Evolutionary conservation across 2,329 filamentous ascomycete species (phyloP).

Genomic region (Arthrobotrys pseudoclavata): DNA sequence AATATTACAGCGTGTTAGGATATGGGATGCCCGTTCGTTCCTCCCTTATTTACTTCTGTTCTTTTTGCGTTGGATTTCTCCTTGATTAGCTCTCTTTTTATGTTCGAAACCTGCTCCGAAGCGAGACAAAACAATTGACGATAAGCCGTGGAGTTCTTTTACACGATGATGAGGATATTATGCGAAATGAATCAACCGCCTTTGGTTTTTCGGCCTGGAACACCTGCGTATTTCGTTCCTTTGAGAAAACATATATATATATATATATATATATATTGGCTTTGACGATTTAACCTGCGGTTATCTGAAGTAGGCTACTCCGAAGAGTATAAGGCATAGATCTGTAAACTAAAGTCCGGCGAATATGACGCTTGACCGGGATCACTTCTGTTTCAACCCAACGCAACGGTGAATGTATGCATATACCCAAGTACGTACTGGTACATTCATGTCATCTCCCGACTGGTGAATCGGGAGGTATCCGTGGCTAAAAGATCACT

Average conservation of each 20-base stretch:
- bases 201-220: too few relatives aligned
- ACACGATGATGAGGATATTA: slow-evolving; percentile 11
- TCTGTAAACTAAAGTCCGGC: neutral
- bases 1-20: slow-evolving; percentile 52
- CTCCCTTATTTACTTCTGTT: neutral
- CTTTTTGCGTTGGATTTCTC: neutral
- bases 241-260: neutral
- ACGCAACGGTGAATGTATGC: neutral
- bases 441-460: neutral
- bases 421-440: neutral
- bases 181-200: slow-evolving; percentile 11
- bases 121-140: neutral
- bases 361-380: neutral
- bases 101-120: neutral
- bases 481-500: slow-evolving; percentile 2
- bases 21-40: slow-evolving; percentile 46
- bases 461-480: neutral
- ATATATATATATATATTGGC: too few relatives aligned
- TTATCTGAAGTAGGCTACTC: neutral
- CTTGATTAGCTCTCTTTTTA: slow-evolving; percentile 1
- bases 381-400: neutral
- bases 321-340: neutral
- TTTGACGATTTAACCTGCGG: neutral
- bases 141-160: neutral
- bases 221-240: too few relatives aligned